Conservation (phyloP, 306 rosid species). For the Ormosia emarginata region DNA sequence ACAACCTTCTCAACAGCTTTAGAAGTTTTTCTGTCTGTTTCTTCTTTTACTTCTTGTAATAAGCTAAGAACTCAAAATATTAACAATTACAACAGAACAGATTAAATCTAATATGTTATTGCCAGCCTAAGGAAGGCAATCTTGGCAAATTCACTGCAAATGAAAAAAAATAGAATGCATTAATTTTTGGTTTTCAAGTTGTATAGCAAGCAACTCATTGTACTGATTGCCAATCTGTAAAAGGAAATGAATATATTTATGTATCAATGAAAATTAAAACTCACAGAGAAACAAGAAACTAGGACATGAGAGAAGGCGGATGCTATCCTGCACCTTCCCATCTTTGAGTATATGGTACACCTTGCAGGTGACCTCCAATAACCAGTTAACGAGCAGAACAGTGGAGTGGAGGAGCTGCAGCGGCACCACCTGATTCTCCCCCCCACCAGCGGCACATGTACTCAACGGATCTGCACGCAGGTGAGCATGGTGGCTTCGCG, state of each 20-base stretch:
- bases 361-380: no score
- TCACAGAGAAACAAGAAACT: not conserved
- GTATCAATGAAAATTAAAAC: constrained; percentile 9
- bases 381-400: no score
- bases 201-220: constrained; percentile 83
- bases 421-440: no score
- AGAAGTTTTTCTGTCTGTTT: constrained; percentile 62
- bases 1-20: constrained; percentile 70
- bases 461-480: no score
- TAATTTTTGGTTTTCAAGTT: constrained; percentile 88
- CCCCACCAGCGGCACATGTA: no score
- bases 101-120: not conserved
- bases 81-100: constrained; percentile 34
- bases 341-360: no score
- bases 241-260: constrained; percentile 8
- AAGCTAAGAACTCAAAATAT: constrained; percentile 90
- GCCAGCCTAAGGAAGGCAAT: not conserved
- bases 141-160: constrained; percentile 5
- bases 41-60: constrained; percentile 88
- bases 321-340: no score
- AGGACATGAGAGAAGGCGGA: not conserved
- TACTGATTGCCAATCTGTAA: constrained; percentile 84
- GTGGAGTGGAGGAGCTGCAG: no score
- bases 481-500: no score
- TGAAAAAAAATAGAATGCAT: constrained; percentile 33